Conservation (phyloP, 768 basidiomycete genomes). For the Leccinellum rugosiceps region DNA sequence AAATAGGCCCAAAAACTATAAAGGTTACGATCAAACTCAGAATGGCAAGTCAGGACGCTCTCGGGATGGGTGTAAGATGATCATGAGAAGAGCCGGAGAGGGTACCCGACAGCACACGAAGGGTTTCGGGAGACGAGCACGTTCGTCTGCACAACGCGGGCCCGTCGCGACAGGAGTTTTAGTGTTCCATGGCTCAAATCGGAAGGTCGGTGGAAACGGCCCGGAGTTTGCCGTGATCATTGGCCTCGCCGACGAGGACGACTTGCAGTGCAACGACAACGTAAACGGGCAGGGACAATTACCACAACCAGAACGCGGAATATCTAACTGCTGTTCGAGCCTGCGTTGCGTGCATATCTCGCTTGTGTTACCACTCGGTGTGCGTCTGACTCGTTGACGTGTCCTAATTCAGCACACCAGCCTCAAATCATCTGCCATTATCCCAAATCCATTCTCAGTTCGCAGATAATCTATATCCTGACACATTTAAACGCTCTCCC, state of each 20-base stretch:
- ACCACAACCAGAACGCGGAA: neutral
- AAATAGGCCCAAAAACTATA: neutral
- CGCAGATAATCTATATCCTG: constrained; percentile 26
- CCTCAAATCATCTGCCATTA: constrained; percentile 18
- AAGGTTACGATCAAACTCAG: neutral
- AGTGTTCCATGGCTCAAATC: constrained; percentile 8
- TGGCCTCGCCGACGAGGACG: neutral
- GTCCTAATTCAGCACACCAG: constrained; percentile 27
- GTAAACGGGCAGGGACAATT: neutral
- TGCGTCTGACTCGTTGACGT: neutral
- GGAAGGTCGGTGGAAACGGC: constrained; percentile 12
- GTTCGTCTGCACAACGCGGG: constrained; percentile 7
- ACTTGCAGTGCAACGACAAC: neutral
- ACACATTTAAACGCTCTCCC: constrained; percentile 19
- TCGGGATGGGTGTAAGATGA: constrained; percentile 11
- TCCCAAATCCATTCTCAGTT: constrained; percentile 27
- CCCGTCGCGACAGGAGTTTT: constrained; percentile 1
- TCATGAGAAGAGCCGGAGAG: constrained; percentile 1
- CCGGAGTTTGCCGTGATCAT: constrained; percentile 19
- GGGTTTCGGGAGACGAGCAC: constrained; percentile 1
- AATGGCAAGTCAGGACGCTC: constrained; percentile 9
- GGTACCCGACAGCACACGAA: constrained; percentile 7
- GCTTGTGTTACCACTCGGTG: neutral
- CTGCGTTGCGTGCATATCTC: neutral
- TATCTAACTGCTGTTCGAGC: too few species aligned